phyloP scores from a whole-genome alignment of 345 rosid genomes.

The Hibiscus syriacus region DNA sequence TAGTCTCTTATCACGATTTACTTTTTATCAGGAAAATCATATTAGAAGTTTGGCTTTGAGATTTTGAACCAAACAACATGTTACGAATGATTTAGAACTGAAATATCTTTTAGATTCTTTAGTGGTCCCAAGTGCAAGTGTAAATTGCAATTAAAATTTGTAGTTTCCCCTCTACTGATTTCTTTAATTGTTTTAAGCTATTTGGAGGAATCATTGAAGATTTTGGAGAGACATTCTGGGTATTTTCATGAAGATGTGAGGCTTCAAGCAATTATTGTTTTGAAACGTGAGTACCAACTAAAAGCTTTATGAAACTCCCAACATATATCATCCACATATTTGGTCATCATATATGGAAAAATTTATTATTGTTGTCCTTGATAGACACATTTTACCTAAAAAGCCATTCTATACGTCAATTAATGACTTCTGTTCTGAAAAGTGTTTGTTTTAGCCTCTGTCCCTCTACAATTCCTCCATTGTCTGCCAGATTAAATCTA shows the following conservation, averaged over 20 bases:
- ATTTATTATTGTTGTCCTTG: background rate
- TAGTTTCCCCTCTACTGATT: no score
- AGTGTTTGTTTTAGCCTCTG: no score
- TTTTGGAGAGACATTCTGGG: constrained; percentile 68
- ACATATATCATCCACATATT: background rate
- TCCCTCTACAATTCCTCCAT: background rate
- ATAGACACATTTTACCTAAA: no score
- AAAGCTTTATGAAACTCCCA: no score
- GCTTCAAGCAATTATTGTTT: constrained; percentile 77
- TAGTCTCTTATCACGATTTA: background rate
- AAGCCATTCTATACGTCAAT: no score
- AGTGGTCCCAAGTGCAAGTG: constrained; percentile 57
- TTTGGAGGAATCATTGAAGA: no score
- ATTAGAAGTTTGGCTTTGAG: background rate
- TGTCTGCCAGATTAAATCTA: background rate
- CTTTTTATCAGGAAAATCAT: background rate
- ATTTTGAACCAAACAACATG: background rate
- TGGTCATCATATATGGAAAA: background rate
- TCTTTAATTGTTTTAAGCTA: no score
- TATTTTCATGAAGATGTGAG: constrained; percentile 99
- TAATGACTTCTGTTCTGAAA: no score
- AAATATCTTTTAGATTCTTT: constrained; percentile 20
- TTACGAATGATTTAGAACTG: background rate
- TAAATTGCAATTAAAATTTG: no score
- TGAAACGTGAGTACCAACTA: constrained; percentile 60